A percentile compares a stretch with the other conserved stretches of the same genome.
phyloP scores from a whole-genome alignment of 768 basidiomycete genomes.

The Boletus rubescentipes region DNA sequence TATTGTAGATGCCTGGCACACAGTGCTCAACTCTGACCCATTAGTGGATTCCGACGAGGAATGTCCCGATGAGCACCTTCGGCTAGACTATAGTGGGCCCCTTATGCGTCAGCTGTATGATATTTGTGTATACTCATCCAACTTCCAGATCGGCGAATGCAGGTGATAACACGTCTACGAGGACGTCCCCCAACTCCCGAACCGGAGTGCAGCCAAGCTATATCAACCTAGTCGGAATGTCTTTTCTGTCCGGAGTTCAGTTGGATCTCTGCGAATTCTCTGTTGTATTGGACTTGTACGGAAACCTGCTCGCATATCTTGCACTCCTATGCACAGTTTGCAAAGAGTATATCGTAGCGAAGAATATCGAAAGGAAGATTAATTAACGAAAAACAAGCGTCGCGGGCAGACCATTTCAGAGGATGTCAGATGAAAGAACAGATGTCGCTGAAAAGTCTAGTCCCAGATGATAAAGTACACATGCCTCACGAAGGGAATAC shows the following conservation, averaged over 20 bases:
- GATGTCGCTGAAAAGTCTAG: conserved; percentile 32
- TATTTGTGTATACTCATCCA: conserved; percentile 9
- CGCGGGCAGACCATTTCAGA: conserved; percentile 11
- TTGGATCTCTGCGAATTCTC: neutral
- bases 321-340: conserved; percentile 17
- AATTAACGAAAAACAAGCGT: conserved; percentile 17
- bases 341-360: conserved; percentile 27
- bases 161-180: conserved; percentile 57
- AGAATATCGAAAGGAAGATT: conserved; percentile 17
- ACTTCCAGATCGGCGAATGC: conserved; percentile 54
- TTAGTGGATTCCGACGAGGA: conserved; percentile 76
- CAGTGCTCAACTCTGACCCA: conserved; percentile 65
- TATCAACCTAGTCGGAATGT: conserved; percentile 5
- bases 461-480: conserved; percentile 37
- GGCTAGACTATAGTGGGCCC: conserved; percentile 62
- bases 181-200: conserved; percentile 60
- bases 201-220: conserved; percentile 27
- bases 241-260: neutral
- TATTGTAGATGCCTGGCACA: conserved; percentile 68
- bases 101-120: neutral
- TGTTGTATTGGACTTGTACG: conserved; percentile 5
- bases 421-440: conserved; percentile 29
- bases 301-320: conserved; percentile 1
- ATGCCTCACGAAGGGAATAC: conserved; percentile 25
- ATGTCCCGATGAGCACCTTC: conserved; percentile 58